Evolutionary conservation across 2,329 filamentous ascomycete species (phyloP), one percentile per base, ranked within the genome.

Genomic region (Monilinia fructigena): DNA sequence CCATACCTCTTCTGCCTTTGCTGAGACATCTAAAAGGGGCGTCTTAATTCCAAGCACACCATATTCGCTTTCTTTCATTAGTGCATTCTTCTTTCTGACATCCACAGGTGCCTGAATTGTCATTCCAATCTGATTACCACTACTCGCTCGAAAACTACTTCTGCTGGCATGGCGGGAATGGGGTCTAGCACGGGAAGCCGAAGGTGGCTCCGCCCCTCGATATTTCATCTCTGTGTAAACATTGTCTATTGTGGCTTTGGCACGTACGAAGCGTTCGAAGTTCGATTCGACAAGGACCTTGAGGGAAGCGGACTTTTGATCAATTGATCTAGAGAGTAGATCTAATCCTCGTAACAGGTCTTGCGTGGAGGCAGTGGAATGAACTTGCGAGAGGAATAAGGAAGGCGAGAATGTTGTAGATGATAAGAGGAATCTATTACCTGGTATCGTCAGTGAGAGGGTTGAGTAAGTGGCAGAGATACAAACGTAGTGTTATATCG

Each of bases 211-310:
- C 28, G 77, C 80, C 14, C 87, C 87, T 56, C 85, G 82, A 71
- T 82, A 93, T 83, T 86, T 97, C 95, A 99, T 99, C 78, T 99
- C 95, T 69, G 89, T 96, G 79, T 99, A 99, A 63, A 99, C 95
- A 79, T 96, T 96, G 80, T 99, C 95, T 74, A 99, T 98, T 10
- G 94, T 98, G 23, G 94, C 92, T 78, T 99, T 99, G 54, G 95
- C 95, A 70, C 92, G 90, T 66, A 99, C 95, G 80, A 99, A 99
- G 71, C 94, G 90, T 79, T 99, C 96, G 76, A 99, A 99, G 77
- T 99, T 99, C 70, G 92, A 94, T 78, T 99, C 95, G 31, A 99
- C 95, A 23, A 99, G 84, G 14, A 96, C 91, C 77, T 99, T 99
- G 68, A 99, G 85, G 4, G 93, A 97, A 0, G 94, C 95, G 0